A percentile compares a stretch with the other conserved stretches of the same genome.
Conservation (phyloP, 352 stramenopile species). For the Globisporangium alternatum region DNA sequence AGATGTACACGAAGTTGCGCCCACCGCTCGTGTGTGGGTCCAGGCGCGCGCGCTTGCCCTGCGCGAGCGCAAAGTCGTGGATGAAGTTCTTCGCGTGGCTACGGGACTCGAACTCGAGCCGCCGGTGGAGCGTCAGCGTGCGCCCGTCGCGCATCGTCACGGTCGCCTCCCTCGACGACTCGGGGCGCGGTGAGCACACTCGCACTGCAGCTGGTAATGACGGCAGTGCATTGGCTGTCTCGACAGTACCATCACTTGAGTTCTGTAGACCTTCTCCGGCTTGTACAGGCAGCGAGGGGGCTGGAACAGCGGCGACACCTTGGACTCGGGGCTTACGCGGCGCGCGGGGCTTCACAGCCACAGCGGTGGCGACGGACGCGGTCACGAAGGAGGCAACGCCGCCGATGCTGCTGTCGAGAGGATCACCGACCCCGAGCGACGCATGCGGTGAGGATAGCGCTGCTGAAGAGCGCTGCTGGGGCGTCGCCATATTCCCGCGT, state of each 20-base stretch:
- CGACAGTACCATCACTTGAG: neutral
- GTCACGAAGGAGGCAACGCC: neutral
- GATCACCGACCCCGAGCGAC: neutral
- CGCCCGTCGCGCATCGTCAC: slow-evolving; percentile 18
- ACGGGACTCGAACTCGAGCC: slow-evolving; percentile 26
- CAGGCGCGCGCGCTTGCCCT: slow-evolving; percentile 40
- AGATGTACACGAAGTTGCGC: slow-evolving; percentile 46
- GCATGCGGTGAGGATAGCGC: neutral
- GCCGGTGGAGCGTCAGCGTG: slow-evolving; percentile 31
- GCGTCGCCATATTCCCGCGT: neutral
- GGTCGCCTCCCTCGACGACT: neutral
- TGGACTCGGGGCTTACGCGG: neutral
- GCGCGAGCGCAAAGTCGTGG: slow-evolving; percentile 45
- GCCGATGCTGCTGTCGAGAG: neutral
- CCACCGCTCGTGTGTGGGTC: slow-evolving; percentile 36
- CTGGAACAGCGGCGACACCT: neutral
- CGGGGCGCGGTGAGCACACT: neutral
- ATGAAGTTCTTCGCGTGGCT: slow-evolving; percentile 34
- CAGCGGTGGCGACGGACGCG: neutral
- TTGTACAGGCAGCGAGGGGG: no score
- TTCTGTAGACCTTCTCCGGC: neutral
- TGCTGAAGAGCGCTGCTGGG: neutral
- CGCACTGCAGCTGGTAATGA: neutral
- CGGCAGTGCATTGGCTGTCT: neutral
- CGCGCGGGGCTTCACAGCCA: neutral